These are phyloP conservation scores for Populus simonii DNA, from an alignment of 345 rosid genomes.

Conservation along the genomic window DNA sequence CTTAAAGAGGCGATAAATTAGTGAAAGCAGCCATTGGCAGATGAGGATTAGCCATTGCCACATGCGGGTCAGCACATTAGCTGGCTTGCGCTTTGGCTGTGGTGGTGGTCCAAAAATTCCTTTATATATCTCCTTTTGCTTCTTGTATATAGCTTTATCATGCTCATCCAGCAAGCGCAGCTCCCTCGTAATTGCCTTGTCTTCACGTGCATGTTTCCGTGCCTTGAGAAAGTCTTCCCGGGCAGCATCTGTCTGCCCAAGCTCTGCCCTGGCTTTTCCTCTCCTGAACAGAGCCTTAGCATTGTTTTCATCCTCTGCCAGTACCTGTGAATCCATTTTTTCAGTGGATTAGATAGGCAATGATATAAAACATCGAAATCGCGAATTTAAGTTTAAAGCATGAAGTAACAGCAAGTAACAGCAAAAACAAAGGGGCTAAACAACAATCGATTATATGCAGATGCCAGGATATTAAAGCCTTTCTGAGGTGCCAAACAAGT, in stretches of 20 bases:
- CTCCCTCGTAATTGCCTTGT: slow-evolving; percentile 75
- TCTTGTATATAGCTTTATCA: slow-evolving; percentile 72
- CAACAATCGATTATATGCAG: not conserved
- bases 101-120: slow-evolving; percentile 71
- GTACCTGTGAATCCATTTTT: slow-evolving; percentile 45
- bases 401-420: not conserved
- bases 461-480: not conserved
- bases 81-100: slow-evolving; percentile 11
- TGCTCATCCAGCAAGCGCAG: slow-evolving; percentile 69
- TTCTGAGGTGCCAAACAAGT: not conserved
- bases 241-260: slow-evolving; percentile 89
- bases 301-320: slow-evolving; percentile 85
- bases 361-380: not conserved
- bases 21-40: slow-evolving; percentile 19
- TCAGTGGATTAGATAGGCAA: not conserved
- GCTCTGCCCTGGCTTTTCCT: slow-evolving; percentile 87
- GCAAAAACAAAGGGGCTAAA: not conserved
- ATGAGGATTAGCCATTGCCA: slow-evolving; percentile 17
- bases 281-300: slow-evolving; percentile 87
- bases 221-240: slow-evolving; percentile 84
- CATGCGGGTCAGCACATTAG: slow-evolving; percentile 7
- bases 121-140: slow-evolving; percentile 81
- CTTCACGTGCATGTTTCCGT: slow-evolving; percentile 75
- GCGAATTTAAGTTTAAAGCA: not conserved
- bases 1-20: slow-evolving; percentile 11